Conservation (phyloP, 352 stramenopile species). For the Pythium scleroteichum region DNA sequence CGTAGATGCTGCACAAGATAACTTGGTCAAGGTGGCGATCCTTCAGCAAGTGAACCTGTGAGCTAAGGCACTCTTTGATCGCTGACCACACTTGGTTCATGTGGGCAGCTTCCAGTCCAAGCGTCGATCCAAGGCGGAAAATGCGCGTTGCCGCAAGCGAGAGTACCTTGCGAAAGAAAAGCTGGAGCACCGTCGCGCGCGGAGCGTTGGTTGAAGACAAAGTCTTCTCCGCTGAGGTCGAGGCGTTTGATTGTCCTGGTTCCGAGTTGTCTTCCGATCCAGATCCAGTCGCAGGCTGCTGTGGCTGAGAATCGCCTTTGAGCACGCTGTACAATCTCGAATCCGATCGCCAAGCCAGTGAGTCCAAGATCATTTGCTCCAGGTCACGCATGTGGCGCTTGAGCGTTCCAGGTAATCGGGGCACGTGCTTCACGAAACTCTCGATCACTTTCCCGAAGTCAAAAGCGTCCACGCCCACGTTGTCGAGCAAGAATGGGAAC, state of each 20-base stretch:
- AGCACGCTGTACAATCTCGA: conserved; percentile 76
- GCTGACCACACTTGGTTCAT: conserved; percentile 88
- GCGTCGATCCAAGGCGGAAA: conserved; percentile 63
- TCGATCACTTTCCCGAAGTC: conserved; percentile 88
- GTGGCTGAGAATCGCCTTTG: conserved; percentile 33
- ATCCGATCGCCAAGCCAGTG: conserved; percentile 66
- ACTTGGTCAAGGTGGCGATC: conserved; percentile 84
- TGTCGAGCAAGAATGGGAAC: conserved; percentile 79
- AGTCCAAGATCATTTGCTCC: conserved; percentile 83
- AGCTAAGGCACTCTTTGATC: conserved; percentile 80
- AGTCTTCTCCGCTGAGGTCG: background rate
- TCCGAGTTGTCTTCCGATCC: background rate
- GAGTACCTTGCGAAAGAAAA: conserved; percentile 88
- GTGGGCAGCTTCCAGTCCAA: conserved; percentile 72
- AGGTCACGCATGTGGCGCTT: conserved; percentile 88
- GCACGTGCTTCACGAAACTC: conserved; percentile 85
- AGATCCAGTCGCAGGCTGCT: background rate
- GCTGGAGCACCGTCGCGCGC: conserved; percentile 52
- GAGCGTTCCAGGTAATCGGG: conserved; percentile 65
- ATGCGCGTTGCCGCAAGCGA: conserved; percentile 81
- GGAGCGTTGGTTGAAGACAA: conserved; percentile 21
- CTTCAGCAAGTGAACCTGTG: conserved; percentile 55
- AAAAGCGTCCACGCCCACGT: conserved; percentile 77
- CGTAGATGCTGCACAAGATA: conserved; percentile 83
- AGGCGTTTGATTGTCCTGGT: background rate